These are phyloP conservation scores for Mycena olivaceomarginata DNA, from an alignment of 768 basidiomycete genomes.

Conservation along the genomic window DNA sequence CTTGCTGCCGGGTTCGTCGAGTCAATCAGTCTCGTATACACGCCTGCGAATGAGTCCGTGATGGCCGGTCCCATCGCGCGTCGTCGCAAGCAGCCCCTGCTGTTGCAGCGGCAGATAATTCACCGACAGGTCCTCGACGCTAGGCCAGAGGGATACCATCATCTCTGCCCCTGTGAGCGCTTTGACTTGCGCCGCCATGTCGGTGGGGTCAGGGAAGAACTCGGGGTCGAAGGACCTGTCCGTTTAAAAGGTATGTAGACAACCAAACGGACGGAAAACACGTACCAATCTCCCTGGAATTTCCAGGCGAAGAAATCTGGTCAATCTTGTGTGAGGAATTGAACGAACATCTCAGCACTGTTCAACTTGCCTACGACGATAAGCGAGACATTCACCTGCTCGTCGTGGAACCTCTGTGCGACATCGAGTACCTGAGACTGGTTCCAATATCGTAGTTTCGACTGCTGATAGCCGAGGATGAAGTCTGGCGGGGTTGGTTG, in stretches of 20 bases:
- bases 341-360: not conserved
- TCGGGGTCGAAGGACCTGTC: slow-evolving; percentile 58
- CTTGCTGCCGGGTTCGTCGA: slow-evolving; percentile 60
- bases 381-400: slow-evolving; percentile 58
- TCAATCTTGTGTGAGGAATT: not conserved
- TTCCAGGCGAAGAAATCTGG: slow-evolving; percentile 62
- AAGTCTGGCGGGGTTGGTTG: slow-evolving; percentile 61
- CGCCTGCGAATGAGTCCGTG: slow-evolving; percentile 58
- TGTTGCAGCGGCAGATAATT: slow-evolving; percentile 57
- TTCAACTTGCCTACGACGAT: slow-evolving; percentile 55
- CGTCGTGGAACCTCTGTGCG: slow-evolving; percentile 59
- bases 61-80: slow-evolving; percentile 58
- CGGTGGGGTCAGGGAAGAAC: slow-evolving; percentile 58
- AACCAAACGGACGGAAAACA: not conserved
- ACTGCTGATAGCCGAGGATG: slow-evolving; percentile 59
- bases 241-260: not conserved
- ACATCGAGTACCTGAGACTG: slow-evolving; percentile 57
- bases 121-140: slow-evolving; percentile 59
- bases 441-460: slow-evolving; percentile 60
- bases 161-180: slow-evolving; percentile 59
- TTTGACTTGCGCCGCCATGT: slow-evolving; percentile 58
- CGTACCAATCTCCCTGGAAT: slow-evolving; percentile 61
- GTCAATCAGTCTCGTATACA: slow-evolving; percentile 59
- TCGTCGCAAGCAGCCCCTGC: slow-evolving; percentile 56
- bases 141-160: slow-evolving; percentile 63